Percentiles rank a stretch among this genome's conserved stretches.
phyloP scores from a whole-genome alignment of 495 filamentous ascomycete genomes.

The Hypoxylon lenormandii region DNA sequence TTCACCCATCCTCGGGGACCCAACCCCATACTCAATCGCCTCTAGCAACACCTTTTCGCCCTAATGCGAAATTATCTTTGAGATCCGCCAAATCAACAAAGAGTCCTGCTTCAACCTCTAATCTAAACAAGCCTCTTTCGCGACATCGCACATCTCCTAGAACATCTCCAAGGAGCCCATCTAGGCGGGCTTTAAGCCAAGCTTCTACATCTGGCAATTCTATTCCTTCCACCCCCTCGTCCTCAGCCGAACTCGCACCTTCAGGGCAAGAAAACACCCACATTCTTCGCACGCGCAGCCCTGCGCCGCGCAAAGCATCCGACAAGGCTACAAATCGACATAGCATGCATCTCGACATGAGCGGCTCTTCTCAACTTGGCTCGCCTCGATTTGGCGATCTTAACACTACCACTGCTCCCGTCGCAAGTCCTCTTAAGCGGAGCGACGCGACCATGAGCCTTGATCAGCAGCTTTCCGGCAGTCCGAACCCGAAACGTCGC shows the following conservation, averaged over 20 bases:
- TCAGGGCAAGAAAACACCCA: constrained; percentile 69
- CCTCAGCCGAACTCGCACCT: constrained; percentile 50
- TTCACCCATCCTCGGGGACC: constrained; percentile 37
- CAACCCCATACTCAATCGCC: constrained; percentile 52
- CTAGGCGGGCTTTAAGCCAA: constrained; percentile 77
- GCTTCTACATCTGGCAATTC: constrained; percentile 78
- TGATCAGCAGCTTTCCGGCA: constrained; percentile 79
- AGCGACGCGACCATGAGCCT: constrained; percentile 90
- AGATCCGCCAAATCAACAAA: constrained; percentile 61
- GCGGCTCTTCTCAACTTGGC: constrained; percentile 61
- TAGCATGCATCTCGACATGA: constrained; percentile 62
- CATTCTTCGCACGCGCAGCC: constrained; percentile 53
- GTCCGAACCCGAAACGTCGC: constrained; percentile 85
- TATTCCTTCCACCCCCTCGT: constrained; percentile 60
- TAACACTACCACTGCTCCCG: constrained; percentile 58
- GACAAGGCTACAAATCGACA: constrained; percentile 59
- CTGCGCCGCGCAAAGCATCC: constrained; percentile 57
- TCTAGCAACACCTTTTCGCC: constrained; percentile 54
- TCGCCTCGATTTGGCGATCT: constrained; percentile 60
- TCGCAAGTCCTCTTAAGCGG: constrained; percentile 89
- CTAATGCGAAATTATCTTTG: constrained; percentile 65
- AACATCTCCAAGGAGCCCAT: constrained; percentile 79
- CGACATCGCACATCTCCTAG: constrained; percentile 72
- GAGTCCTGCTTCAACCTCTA: constrained; percentile 51
- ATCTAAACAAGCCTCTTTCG: constrained; percentile 60